Conservation (phyloP, 164 flowering plant species). For the Kingdonia uniflora region DNA sequence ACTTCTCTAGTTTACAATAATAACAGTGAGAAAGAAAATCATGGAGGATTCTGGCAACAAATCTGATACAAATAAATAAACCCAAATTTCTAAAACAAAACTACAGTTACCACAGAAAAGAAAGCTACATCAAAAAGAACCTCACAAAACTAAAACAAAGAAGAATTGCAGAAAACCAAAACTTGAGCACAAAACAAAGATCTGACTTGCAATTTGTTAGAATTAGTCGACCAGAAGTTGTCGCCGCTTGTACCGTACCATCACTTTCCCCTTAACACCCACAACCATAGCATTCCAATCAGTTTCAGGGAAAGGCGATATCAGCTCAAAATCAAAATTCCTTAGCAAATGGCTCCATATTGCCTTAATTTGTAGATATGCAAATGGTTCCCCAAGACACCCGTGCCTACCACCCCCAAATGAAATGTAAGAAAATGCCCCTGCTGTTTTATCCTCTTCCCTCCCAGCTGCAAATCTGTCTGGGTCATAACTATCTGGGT, state of each 20-base stretch:
- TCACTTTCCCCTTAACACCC: conserved; percentile 88
- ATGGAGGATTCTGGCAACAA: too few relatives aligned
- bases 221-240: conserved; percentile 25
- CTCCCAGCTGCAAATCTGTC: conserved; percentile 75
- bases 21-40: too few relatives aligned
- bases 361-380: conserved; percentile 89
- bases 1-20: too few relatives aligned
- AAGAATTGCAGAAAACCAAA: too few relatives aligned
- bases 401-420: conserved; percentile 98
- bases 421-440: conserved; percentile 85
- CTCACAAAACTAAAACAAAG: too few relatives aligned
- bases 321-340: conserved; percentile 74
- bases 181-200: too few relatives aligned
- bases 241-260: conserved; percentile 86
- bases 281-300: conserved; percentile 99
- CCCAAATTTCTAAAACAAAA: too few relatives aligned
- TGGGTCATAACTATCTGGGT: conserved; percentile 87
- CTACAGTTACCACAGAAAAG: too few relatives aligned
- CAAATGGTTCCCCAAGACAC: conserved; percentile 91
- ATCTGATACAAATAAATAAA: too few relatives aligned
- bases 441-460: conserved; percentile 91
- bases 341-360: conserved; percentile 89
- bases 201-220: too few relatives aligned
- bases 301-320: conserved; percentile 85
- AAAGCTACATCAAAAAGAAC: too few relatives aligned